phyloP scores from a whole-genome alignment of 2,329 filamentous ascomycete species.

The Phialocephala subalpina region DNA sequence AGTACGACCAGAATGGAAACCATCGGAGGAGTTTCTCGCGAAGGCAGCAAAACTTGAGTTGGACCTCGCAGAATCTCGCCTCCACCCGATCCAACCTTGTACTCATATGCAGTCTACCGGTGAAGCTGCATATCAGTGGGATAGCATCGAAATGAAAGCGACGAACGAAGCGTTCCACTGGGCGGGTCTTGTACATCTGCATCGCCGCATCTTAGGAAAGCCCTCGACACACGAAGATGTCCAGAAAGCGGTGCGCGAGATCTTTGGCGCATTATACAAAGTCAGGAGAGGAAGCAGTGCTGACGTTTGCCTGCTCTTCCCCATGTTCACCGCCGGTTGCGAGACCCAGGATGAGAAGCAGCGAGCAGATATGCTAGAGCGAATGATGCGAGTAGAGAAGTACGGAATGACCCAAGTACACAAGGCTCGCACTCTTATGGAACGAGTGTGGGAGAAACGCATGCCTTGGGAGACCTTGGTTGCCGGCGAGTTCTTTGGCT shows the following conservation, averaged over 20 bases:
- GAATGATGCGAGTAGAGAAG: conserved; percentile 72
- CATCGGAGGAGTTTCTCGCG: conserved; percentile 59
- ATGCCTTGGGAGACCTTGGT: conserved; percentile 72
- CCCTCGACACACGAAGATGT: conserved; percentile 65
- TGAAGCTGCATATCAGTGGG: conserved; percentile 61
- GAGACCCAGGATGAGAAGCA: conserved; percentile 67
- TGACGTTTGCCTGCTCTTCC: conserved; percentile 79
- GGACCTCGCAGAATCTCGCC: conserved; percentile 65
- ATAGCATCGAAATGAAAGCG: conserved; percentile 70
- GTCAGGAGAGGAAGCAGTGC: conserved; percentile 73
- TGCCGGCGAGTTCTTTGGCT: conserved; percentile 44
- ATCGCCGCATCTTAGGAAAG: conserved; percentile 75
- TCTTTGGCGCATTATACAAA: conserved; percentile 67
- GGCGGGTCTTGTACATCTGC: conserved; percentile 78
- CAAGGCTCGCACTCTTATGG: conserved; percentile 70
- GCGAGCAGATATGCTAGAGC: conserved; percentile 67
- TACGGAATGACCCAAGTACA: conserved; percentile 80
- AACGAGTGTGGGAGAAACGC: conserved; percentile 73
- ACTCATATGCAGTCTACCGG: conserved; percentile 55
- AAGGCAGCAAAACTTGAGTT: conserved; percentile 66
- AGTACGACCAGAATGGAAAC: conserved; percentile 63
- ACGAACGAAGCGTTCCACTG: conserved; percentile 83
- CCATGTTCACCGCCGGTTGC: conserved; percentile 84
- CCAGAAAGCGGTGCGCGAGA: conserved; percentile 66
- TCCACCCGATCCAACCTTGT: conserved; percentile 49